Percentiles rank a stretch among this genome's conserved stretches.
phyloP scores from a whole-genome alignment of 2,329 filamentous ascomycete genomes.

The Ascochyta rabiei region DNA sequence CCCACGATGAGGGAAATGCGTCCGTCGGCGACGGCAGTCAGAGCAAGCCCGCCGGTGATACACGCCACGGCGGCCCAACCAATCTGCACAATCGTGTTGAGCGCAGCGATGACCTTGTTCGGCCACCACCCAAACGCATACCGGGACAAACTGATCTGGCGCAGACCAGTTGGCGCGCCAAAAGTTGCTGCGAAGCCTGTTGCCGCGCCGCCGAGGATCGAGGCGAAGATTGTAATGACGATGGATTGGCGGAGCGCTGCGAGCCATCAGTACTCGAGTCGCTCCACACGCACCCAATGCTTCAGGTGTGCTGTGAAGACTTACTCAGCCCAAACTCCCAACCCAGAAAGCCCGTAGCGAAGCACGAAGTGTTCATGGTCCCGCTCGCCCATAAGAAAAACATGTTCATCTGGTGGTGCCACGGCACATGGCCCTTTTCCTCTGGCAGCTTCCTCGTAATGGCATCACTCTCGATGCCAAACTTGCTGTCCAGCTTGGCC shows the following conservation, averaged over 20 bases:
- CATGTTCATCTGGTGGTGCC: slow-evolving; percentile 39
- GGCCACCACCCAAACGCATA: slow-evolving; percentile 58
- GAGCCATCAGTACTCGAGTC: slow-evolving; percentile 1
- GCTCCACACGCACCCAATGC: not conserved
- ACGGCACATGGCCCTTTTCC: slow-evolving; percentile 34
- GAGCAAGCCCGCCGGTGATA: slow-evolving; percentile 51
- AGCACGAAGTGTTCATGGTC: slow-evolving; percentile 50
- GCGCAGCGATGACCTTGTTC: slow-evolving; percentile 54
- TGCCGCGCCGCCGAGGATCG: slow-evolving; percentile 49
- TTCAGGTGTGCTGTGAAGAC: not conserved
- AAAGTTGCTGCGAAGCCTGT: slow-evolving; percentile 52
- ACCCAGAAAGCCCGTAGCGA: slow-evolving; percentile 52
- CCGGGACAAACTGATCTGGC: slow-evolving; percentile 53
- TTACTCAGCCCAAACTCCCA: slow-evolving; percentile 55
- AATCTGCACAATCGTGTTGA: slow-evolving; percentile 56
- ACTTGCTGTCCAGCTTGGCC: slow-evolving; percentile 26
- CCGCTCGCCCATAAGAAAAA: slow-evolving; percentile 55
- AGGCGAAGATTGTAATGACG: slow-evolving; percentile 50
- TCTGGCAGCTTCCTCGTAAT: slow-evolving; percentile 34
- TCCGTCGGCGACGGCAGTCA: slow-evolving; percentile 52
- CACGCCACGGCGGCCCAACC: slow-evolving; percentile 52
- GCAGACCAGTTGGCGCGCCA: slow-evolving; percentile 50
- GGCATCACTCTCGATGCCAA: slow-evolving; percentile 34
- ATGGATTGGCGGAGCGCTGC: slow-evolving; percentile 51
- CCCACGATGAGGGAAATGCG: slow-evolving; percentile 52